phyloP scores from a whole-genome alignment of 805 yeast genomes.

The Ogataea trehalophila region DNA sequence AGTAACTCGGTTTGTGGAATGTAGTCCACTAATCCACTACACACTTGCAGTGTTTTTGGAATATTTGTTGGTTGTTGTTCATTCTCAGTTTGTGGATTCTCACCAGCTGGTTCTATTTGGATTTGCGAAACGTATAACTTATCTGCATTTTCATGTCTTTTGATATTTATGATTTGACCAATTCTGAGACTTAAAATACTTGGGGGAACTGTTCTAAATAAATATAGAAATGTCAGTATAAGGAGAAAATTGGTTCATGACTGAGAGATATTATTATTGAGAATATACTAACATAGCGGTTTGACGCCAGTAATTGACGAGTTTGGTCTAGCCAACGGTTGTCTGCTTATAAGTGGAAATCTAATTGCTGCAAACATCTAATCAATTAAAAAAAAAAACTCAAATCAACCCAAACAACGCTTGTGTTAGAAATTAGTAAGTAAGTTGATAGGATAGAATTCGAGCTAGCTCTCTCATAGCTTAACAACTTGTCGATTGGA shows the following conservation, averaged over 20 bases:
- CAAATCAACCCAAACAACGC: too few species aligned
- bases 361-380: too few species aligned
- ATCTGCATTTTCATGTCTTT: slow-evolving; percentile 53
- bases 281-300: background rate
- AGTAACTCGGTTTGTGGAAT: slow-evolving; percentile 36
- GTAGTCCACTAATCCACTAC: slow-evolving; percentile 53
- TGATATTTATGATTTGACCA: slow-evolving; percentile 44
- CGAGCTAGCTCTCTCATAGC: too few species aligned
- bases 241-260: background rate
- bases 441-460: too few species aligned
- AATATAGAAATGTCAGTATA: background rate
- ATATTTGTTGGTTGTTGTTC: background rate
- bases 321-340: too few species aligned
- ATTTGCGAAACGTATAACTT: slow-evolving; percentile 53
- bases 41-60: slow-evolving; percentile 35
- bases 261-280: background rate
- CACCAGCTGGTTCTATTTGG: slow-evolving; percentile 19
- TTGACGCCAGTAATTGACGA: background rate
- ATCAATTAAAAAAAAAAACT: too few species aligned
- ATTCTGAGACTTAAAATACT: slow-evolving; percentile 31
- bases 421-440: too few species aligned
- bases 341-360: too few species aligned
- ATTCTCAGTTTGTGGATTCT: background rate
- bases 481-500: too few species aligned
- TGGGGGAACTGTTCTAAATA: slow-evolving; percentile 14